A percentile compares a stretch with the other conserved stretches of the same genome.
Conservation (phyloP, 441 rosid species). For the Syzygium malaccense region DNA sequence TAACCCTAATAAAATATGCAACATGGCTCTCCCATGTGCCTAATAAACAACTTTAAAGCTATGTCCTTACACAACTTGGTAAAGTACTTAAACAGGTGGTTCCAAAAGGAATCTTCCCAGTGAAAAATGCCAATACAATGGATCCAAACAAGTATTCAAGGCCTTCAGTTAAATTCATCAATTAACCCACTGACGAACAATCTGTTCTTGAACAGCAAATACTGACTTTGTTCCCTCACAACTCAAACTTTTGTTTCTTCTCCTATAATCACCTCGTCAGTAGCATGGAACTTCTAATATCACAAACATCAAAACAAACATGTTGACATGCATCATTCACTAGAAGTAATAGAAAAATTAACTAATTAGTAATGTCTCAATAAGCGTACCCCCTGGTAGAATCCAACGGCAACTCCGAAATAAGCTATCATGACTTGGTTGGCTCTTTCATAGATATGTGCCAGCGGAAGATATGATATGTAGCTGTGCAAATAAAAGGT, state of each 20-base stretch:
- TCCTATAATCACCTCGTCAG: background rate
- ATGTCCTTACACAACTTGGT: background rate
- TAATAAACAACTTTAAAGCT: background rate
- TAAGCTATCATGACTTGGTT: slow-evolving; percentile 60
- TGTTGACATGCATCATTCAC: background rate
- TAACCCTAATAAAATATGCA: background rate
- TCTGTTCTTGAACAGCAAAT: background rate
- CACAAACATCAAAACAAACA: background rate
- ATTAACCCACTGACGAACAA: background rate
- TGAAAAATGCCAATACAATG: background rate
- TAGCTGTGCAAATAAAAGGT: slow-evolving; percentile 42
- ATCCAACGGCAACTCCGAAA: slow-evolving; percentile 90
- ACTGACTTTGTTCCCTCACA: background rate
- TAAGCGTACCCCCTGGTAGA: slow-evolving; percentile 85
- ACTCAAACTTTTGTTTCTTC: background rate
- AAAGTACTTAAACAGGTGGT: background rate
- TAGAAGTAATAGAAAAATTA: background rate
- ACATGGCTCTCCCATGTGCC: background rate
- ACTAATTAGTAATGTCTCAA: slow-evolving; percentile 14
- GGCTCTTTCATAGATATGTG: slow-evolving; percentile 92
- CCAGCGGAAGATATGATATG: slow-evolving; percentile 97
- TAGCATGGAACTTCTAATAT: background rate
- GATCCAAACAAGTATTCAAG: background rate
- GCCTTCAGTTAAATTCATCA: background rate
- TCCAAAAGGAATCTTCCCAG: background rate